Conservation (phyloP, 345 rosid species). For the Gossypioides kirkii region DNA sequence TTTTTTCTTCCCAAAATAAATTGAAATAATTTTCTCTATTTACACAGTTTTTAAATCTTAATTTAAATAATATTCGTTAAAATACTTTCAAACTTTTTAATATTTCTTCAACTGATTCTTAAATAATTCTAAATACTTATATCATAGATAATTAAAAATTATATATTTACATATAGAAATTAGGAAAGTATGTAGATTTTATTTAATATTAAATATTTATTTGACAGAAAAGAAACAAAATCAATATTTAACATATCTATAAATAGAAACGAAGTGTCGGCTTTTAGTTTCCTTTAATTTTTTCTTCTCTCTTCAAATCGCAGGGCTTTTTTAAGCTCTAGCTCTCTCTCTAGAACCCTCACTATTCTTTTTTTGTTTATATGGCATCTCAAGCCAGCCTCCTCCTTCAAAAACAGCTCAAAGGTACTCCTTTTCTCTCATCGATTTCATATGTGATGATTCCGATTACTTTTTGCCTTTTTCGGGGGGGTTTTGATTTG, state of each 20-base stretch:
- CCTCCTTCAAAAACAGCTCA: conserved; percentile 93
- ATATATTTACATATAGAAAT: too few relatives aligned
- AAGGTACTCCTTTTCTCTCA: conserved; percentile 32
- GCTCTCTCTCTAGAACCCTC: conserved; percentile 10
- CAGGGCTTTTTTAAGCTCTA: background rate
- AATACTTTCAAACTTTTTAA: too few relatives aligned
- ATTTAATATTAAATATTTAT: background rate
- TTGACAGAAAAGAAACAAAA: background rate
- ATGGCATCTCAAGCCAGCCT: conserved; percentile 83
- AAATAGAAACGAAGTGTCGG: conserved; percentile 9
- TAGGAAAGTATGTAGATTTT: too few relatives aligned
- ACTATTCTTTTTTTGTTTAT: background rate
- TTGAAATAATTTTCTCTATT: too few relatives aligned
- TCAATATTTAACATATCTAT: conserved; percentile 5
- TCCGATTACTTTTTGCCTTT: background rate
- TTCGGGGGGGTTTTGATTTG: conserved; percentile 16
- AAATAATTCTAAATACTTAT: too few relatives aligned
- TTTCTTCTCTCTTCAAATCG: background rate
- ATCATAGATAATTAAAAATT: too few relatives aligned
- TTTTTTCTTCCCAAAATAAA: too few relatives aligned
- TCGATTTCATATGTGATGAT: background rate
- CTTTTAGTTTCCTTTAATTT: background rate
- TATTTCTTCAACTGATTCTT: too few relatives aligned
- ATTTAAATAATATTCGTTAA: too few relatives aligned
- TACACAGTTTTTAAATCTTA: too few relatives aligned